Percentiles rank a stretch among this genome's conserved stretches.
Evolutionary conservation across 179 eudicot species (phyloP).

Genomic region (Patellifolia procumbens): DNA sequence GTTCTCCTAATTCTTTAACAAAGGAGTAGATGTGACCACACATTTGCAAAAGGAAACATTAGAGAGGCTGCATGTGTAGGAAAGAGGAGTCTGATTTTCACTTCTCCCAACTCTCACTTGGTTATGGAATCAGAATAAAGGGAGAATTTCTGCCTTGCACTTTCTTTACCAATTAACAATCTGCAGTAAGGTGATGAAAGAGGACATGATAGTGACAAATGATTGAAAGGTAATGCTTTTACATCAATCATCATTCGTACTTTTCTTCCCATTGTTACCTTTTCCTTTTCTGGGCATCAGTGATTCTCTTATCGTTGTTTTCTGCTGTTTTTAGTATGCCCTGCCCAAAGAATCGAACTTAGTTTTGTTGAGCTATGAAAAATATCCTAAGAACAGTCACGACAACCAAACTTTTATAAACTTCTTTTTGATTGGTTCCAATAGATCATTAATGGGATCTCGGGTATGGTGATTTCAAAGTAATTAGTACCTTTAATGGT

Average conservation of each 20-base stretch:
- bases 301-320: constrained; percentile 37
- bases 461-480: neutral
- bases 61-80: constrained; percentile 21
- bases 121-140: constrained; percentile 44
- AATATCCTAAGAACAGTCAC: constrained; percentile 8
- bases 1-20: constrained; percentile 36
- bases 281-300: constrained; percentile 42
- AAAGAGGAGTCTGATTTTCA: constrained; percentile 26
- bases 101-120: constrained; percentile 33
- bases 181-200: constrained; percentile 42
- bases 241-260: constrained; percentile 44
- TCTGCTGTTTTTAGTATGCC: constrained; percentile 44
- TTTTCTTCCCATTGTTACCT: constrained; percentile 27
- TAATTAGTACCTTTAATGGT: neutral
- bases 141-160: constrained; percentile 48
- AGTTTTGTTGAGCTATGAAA: constrained; percentile 17
- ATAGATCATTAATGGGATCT: neutral
- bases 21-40: constrained; percentile 57
- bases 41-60: constrained; percentile 29
- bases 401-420: neutral
- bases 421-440: neutral
- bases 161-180: constrained; percentile 35
- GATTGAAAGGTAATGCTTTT: constrained; percentile 41
- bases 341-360: constrained; percentile 34
- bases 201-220: constrained; percentile 48